These are phyloP conservation scores for Bryum argenteum DNA, from an alignment of 225 moss, liverwort and hornwort species.

Conservation along the genomic window DNA sequence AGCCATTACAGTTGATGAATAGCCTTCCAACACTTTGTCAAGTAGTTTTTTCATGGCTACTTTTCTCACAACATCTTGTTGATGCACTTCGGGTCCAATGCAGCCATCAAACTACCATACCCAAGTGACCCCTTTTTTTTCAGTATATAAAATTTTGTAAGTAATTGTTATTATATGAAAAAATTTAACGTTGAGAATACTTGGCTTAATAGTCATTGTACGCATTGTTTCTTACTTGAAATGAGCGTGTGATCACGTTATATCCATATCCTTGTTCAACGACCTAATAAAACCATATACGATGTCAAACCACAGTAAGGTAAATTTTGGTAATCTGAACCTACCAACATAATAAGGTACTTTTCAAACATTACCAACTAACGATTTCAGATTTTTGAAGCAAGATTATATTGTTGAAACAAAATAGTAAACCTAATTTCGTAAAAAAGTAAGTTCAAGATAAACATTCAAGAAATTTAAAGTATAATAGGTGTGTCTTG, in stretches of 20 bases:
- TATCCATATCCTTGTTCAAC: constrained; percentile 79
- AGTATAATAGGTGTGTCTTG: too few relatives aligned
- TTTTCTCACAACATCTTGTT: constrained; percentile 70
- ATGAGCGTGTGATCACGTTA: constrained; percentile 72
- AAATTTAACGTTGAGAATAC: too few relatives aligned
- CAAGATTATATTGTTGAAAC: too few relatives aligned
- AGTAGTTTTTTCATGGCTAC: constrained; percentile 69
- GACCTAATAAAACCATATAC: constrained; percentile 34
- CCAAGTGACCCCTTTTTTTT: neutral
- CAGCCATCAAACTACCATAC: constrained; percentile 74
- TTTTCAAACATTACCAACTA: too few relatives aligned
- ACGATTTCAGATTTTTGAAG: too few relatives aligned
- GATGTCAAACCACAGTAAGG: too few relatives aligned
- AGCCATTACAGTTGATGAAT: constrained; percentile 92
- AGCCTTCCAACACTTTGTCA: constrained; percentile 82
- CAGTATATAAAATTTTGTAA: neutral
- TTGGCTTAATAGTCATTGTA: neutral
- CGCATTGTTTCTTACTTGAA: constrained; percentile 49
- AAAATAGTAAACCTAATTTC: too few relatives aligned
- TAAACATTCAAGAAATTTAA: too few relatives aligned
- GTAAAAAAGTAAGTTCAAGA: too few relatives aligned
- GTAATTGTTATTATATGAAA: neutral
- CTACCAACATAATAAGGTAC: too few relatives aligned
- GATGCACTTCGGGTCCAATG: constrained; percentile 63
- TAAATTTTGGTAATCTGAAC: too few relatives aligned